Evolutionary conservation across 2,329 filamentous ascomycete species (phyloP).

Genomic region (Neopestalotiopsis clavispora): DNA sequence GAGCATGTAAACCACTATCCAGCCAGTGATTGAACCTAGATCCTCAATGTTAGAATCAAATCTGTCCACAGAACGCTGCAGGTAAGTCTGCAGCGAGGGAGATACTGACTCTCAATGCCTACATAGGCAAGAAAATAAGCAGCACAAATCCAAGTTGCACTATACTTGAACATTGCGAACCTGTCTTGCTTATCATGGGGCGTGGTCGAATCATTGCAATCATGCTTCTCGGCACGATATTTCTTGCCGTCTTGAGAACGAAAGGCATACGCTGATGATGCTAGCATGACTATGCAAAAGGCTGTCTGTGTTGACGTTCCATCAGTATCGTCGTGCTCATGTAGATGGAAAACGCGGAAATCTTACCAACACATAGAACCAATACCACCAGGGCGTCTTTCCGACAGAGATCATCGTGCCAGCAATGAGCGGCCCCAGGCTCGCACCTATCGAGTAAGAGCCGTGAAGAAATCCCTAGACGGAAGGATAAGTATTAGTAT

Average conservation of each 20-base stretch:
- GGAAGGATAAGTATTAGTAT: neutral
- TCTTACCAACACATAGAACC: conserved; percentile 44
- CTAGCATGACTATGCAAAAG: conserved; percentile 28
- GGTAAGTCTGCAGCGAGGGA: neutral
- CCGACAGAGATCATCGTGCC: conserved; percentile 34
- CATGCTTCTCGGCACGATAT: conserved; percentile 33
- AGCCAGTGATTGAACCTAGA: conserved; percentile 45
- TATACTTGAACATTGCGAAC: conserved; percentile 35
- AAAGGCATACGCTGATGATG: conserved; percentile 40
- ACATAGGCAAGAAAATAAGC: conserved; percentile 49
- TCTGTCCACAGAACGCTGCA: neutral
- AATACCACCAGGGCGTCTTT: conserved; percentile 39
- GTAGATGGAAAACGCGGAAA: neutral
- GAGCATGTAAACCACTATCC: conserved; percentile 51
- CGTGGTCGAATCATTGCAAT: neutral
- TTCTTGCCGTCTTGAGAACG: conserved; percentile 36
- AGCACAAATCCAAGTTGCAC: conserved; percentile 45
- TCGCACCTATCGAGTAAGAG: conserved; percentile 42
- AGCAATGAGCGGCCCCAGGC: conserved; percentile 41
- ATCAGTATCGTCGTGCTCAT: neutral
- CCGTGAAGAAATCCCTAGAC: conserved; percentile 45
- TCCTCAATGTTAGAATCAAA: neutral
- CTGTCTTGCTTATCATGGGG: conserved; percentile 11
- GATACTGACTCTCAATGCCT: conserved; percentile 41
- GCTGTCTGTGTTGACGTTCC: conserved; percentile 19